phyloP scores from a whole-genome alignment of 2,329 filamentous ascomycete species.

The Aspergillus carbonarius region DNA sequence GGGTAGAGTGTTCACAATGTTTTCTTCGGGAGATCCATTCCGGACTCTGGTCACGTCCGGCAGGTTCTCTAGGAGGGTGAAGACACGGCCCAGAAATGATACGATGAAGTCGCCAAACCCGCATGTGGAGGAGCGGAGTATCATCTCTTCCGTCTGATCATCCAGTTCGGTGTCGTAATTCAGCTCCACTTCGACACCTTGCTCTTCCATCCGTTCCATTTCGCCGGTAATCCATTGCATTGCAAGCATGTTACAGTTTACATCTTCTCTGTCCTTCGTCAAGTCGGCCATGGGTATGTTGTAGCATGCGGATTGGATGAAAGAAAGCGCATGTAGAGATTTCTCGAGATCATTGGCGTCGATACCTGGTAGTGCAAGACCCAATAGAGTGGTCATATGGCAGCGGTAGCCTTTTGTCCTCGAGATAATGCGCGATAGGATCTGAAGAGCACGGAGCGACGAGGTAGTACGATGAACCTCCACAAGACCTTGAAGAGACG shows the following conservation, averaged over 20 bases:
- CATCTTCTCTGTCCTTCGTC: conserved; percentile 64
- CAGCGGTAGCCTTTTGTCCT: conserved; percentile 94
- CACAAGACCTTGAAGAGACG: conserved; percentile 91
- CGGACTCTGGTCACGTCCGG: conserved; percentile 86
- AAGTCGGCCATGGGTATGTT: conserved; percentile 90
- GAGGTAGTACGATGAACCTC: conserved; percentile 96
- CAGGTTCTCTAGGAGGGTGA: conserved; percentile 90
- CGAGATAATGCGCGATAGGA: conserved; percentile 87
- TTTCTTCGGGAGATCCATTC: conserved; percentile 91
- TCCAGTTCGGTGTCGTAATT: conserved; percentile 79
- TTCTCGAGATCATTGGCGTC: conserved; percentile 98
- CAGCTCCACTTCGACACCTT: conserved; percentile 80
- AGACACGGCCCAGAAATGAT: conserved; percentile 88
- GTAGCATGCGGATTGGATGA: conserved; percentile 93
- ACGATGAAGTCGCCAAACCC: conserved; percentile 91
- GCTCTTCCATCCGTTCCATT: conserved; percentile 88
- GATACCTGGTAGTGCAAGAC: conserved; percentile 87
- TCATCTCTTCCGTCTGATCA: conserved; percentile 82
- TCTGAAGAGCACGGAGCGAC: conserved; percentile 85
- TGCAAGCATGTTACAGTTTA: conserved; percentile 73
- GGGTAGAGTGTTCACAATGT: conserved; percentile 91
- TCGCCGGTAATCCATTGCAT: conserved; percentile 93
- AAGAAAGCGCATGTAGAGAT: conserved; percentile 89
- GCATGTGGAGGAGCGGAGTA: conserved; percentile 89
- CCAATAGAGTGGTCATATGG: conserved; percentile 91